Evolutionary conservation across 306 rosid genomes (phyloP).

Genomic region (Dryas alaskensis): DNA sequence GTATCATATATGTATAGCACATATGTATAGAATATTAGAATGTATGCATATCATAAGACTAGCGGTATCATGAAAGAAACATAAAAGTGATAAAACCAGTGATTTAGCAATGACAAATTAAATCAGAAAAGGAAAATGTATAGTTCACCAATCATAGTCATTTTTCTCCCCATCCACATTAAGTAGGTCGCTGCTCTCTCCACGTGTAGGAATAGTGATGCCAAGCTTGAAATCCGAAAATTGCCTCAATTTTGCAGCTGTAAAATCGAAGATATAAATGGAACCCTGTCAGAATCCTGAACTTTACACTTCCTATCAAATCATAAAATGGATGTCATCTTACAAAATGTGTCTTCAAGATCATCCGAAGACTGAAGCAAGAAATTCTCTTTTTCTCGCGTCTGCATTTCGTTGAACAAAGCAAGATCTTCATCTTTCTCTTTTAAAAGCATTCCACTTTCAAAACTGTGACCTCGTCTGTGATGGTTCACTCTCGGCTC

Average conservation of each 20-base stretch:
- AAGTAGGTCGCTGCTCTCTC: constrained; percentile 69
- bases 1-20: too few relatives aligned
- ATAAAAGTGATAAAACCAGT: background rate
- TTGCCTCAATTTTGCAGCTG: constrained; percentile 67
- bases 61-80: background rate
- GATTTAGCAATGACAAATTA: background rate
- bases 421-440: constrained; percentile 80
- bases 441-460: constrained; percentile 53
- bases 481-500: constrained; percentile 56
- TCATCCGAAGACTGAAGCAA: constrained; percentile 73
- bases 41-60: background rate
- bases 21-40: too few relatives aligned
- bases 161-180: constrained; percentile 67
- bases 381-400: constrained; percentile 63
- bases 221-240: constrained; percentile 66
- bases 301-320: constrained; percentile 13
- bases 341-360: constrained; percentile 72
- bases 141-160: constrained; percentile 76
- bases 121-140: constrained; percentile 17
- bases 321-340: constrained; percentile 22
- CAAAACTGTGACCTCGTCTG: constrained; percentile 73
- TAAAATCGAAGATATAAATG: constrained; percentile 26
- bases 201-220: constrained; percentile 59
- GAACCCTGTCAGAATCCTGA: constrained; percentile 24
- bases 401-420: constrained; percentile 73